Conservation (phyloP, 345 rosid species). For the Eucalyptus regnans region DNA sequence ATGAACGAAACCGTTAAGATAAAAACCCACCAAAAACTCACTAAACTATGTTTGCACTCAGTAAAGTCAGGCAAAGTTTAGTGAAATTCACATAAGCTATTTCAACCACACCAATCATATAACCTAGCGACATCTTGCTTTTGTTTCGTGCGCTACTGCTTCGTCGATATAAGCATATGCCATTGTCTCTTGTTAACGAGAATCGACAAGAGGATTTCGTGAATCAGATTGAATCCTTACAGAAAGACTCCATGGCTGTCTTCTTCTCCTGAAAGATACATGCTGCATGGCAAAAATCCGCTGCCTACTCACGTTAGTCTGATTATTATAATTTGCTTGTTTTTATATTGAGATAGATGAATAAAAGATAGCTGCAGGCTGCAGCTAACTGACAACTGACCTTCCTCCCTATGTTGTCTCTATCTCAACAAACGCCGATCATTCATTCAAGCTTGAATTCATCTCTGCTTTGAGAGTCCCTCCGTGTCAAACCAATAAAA, state of each 20-base stretch:
- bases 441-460: background rate
- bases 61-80: background rate
- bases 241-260: background rate
- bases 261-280: background rate
- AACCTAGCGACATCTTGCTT: background rate
- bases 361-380: background rate
- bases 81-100: background rate
- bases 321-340: background rate
- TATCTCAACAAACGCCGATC: background rate
- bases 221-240: background rate
- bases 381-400: background rate
- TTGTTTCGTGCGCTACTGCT: background rate
- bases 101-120: background rate
- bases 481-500: background rate
- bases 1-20: background rate
- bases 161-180: background rate
- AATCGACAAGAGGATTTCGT: background rate
- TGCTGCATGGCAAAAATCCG: background rate
- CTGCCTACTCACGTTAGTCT: background rate
- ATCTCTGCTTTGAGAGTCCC: background rate
- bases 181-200: background rate
- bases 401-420: background rate
- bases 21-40: background rate
- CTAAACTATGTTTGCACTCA: background rate
- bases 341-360: background rate